Percentiles rank a stretch among this genome's conserved stretches.
Evolutionary conservation across 176 grass and related monocot species (phyloP).

Genomic region (Oryza punctata): DNA sequence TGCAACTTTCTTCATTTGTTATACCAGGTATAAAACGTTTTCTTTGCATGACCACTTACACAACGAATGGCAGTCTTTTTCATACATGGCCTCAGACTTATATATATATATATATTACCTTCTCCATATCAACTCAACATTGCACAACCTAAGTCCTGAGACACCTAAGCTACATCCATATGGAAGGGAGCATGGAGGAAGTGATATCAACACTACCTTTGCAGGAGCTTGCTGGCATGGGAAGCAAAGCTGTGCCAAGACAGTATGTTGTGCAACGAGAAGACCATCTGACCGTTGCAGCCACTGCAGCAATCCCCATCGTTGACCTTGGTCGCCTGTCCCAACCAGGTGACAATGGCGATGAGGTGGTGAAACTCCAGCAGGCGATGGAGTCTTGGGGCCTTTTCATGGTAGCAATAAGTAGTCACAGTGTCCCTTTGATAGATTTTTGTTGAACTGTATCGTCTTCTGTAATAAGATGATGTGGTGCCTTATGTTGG

Average conservation of each 20-base stretch:
- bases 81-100: too few species aligned
- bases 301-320: conserved; percentile 13
- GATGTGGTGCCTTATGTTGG: too few species aligned
- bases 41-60: too few species aligned
- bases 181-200: neutral
- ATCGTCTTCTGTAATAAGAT: too few species aligned
- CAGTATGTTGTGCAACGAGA: conserved; percentile 30
- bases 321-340: conserved; percentile 50
- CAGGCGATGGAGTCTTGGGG: conserved; percentile 48
- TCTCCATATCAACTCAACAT: neutral
- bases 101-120: neutral
- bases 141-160: too few species aligned
- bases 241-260: neutral
- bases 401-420: too few species aligned
- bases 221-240: conserved; percentile 39
- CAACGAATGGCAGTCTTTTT: too few species aligned
- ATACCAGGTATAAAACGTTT: too few species aligned
- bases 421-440: neutral
- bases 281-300: neutral
- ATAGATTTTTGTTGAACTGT: neutral
- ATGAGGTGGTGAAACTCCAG: conserved; percentile 51
- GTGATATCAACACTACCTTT: neutral
- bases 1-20: too few species aligned
- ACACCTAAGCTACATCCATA: neutral
- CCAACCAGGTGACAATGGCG: neutral